Evolutionary conservation across 106 monocot genomes (phyloP).

Genomic region (Phalaenopsis equestris): DNA sequence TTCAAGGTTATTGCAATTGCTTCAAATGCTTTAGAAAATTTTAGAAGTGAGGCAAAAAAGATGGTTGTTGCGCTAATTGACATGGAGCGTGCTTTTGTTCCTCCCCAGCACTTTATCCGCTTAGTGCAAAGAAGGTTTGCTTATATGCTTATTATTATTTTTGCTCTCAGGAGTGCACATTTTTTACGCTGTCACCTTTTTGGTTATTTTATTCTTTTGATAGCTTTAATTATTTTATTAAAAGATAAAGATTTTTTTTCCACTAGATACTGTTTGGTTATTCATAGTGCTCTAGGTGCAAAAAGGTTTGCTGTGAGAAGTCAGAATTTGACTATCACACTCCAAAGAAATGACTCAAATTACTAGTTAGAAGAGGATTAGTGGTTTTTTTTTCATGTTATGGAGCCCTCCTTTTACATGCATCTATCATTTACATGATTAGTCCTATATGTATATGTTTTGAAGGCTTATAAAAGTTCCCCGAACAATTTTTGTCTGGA

Average conservation of each 20-base stretch:
- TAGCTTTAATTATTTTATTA: background rate
- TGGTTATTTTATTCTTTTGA: background rate
- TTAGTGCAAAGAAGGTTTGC: conserved; percentile 64
- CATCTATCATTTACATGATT: background rate
- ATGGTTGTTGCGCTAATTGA: conserved; percentile 98
- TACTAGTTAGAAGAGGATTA: background rate
- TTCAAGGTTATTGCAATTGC: conserved; percentile 60
- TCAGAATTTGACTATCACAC: background rate
- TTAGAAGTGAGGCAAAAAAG: conserved; percentile 70
- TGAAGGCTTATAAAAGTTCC: background rate
- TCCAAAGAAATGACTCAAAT: background rate
- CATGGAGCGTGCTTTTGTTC: conserved; percentile 99
- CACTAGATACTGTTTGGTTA: background rate
- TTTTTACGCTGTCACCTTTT: background rate
- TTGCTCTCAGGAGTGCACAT: background rate
- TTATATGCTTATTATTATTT: background rate
- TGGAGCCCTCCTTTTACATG: background rate
- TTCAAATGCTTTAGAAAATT: conserved; percentile 55
- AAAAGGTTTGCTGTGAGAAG: background rate
- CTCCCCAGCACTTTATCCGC: conserved; percentile 84
- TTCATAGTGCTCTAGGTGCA: background rate
- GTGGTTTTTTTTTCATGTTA: background rate
- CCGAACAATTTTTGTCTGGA: background rate
- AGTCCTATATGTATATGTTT: background rate
- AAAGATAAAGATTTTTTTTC: background rate